Evolutionary conservation across 2,329 filamentous ascomycete genomes (phyloP).

Genomic region (Fusarium chuoi): DNA sequence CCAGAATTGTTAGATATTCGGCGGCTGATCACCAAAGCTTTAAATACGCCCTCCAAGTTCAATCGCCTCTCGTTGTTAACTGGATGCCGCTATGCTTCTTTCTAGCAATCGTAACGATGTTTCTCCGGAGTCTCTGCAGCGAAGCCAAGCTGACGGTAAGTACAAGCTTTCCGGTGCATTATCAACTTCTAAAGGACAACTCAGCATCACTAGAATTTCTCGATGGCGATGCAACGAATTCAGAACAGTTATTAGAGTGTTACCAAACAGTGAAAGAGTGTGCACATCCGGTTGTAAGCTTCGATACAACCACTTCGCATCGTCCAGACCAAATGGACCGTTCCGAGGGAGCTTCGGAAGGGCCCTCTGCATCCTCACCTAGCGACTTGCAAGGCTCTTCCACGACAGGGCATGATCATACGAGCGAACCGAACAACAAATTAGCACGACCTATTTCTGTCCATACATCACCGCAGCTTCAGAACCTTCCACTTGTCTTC

Average conservation of each 20-base stretch:
- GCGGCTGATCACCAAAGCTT: not conserved
- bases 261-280: not conserved
- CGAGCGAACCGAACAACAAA: not conserved
- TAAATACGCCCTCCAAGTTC: not conserved
- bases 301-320: not conserved
- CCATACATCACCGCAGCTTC: not conserved
- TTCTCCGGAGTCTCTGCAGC: no score
- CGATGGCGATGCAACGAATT: not conserved
- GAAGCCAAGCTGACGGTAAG: not conserved
- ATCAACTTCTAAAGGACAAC: no score
- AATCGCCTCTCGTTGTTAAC: not conserved
- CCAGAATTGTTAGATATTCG: not conserved
- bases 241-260: not conserved
- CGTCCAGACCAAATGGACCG: not conserved
- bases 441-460: not conserved
- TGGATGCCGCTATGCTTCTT: not conserved
- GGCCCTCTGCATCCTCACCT: not conserved
- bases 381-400: not conserved
- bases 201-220: not conserved
- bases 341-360: no score
- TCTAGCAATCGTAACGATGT: not conserved
- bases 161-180: no score
- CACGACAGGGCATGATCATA: no score
- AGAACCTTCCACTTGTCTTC: not conserved
- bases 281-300: accelerated